phyloP scores from a whole-genome alignment of 169 alveolate genomes.

The Eimeria sp. region DNA sequence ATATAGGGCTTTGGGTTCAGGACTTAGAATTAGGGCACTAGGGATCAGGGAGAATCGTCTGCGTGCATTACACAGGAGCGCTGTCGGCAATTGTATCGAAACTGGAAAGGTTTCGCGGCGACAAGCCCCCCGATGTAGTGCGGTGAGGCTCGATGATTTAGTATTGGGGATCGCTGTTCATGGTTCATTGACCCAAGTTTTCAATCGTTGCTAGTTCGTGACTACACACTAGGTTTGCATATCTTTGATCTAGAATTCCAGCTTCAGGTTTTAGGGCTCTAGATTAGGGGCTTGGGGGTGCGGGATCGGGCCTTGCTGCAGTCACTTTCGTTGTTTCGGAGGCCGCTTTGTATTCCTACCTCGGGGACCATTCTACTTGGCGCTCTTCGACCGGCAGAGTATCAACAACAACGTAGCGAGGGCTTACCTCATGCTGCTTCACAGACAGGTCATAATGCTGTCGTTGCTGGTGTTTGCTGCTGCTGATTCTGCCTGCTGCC shows the following conservation, averaged over 20 bases:
- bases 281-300: neutral
- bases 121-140: constrained; percentile 60
- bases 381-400: constrained; percentile 82
- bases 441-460: constrained; percentile 59
- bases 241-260: neutral
- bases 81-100: constrained; percentile 91
- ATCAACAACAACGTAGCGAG: constrained; percentile 28
- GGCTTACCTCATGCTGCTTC: constrained; percentile 48
- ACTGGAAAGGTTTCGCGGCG: constrained; percentile 85
- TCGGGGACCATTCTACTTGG: constrained; percentile 90
- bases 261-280: neutral
- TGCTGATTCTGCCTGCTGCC: neutral
- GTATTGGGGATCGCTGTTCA: neutral
- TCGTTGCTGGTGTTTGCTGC: neutral
- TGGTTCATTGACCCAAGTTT: neutral
- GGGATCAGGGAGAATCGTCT: neutral
- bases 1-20: neutral
- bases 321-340: constrained; percentile 47
- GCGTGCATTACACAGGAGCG: constrained; percentile 42
- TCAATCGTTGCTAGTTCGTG: neutral
- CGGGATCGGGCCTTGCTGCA: constrained; percentile 19
- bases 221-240: neutral
- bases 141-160: constrained; percentile 19
- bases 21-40: neutral
- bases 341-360: constrained; percentile 87